Base-by-base conservation (phyloP, 495 filamentous ascomycete genomes). In the Talaromyces liani region DNA sequence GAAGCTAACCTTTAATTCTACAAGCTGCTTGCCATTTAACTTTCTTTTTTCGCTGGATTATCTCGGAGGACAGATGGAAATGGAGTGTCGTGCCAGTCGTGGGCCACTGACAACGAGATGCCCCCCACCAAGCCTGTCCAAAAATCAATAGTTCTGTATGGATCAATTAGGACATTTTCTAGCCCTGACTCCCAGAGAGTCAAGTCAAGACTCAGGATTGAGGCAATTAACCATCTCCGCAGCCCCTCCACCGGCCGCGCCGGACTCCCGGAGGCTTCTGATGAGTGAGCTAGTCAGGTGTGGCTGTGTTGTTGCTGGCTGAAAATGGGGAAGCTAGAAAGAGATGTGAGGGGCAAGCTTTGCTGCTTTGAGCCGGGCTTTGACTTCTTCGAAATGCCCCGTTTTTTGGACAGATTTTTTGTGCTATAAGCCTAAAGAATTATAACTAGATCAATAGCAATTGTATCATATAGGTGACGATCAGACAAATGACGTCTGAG, bases 231-330 rank as follows among this genome's bases (percentile, higher is more conserved):
- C 22, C 8, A 29, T 55, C 51, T 55, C 51, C 51, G 51, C 51
- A 55, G 51, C 51, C 51, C 51, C 51, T 55, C 51, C 51, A 55
- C 29, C 51, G 51, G 51, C 5, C 0, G 51, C 51, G 12, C 25
- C 51, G 51, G n/a, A n/a, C n/a, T n/a, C n/a, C n/a, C n/a, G n/a
- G 51, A 22, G 51, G 51, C 51, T 55, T 55, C 24, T 58, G 56
- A 58, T 49, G 45, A 10, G 45, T 49, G 45, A 49, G 45, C n/a
- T 49, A 18, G 45, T 18, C 8, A 49, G 31, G n/a, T 36, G 56
- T 20, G 56, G 56, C 56, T 58, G 56, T 33, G 56, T 16, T 14
- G 51, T 24, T 55, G 51, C 51, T 55, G 51, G 51, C 25, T 49
- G 45, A 49, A 55, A 55, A 20, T 27, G 5, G 24, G 49, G 49